Conservation (phyloP, 352 stramenopile species). For the Phytophthora cryptogea region DNA sequence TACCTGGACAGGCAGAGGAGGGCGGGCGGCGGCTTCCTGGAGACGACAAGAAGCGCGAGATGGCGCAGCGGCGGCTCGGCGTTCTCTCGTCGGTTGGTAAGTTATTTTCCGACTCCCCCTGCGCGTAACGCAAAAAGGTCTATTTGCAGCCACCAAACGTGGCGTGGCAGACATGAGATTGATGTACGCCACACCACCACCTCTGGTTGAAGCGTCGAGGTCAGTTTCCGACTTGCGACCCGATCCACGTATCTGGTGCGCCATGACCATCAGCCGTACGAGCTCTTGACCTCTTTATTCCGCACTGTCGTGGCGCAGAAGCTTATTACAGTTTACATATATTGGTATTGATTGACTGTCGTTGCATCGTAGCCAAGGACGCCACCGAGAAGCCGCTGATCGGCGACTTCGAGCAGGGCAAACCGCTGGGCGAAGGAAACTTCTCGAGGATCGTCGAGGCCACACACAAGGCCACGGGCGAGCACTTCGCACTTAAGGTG, state of each 20-base stretch:
- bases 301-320: too few species aligned
- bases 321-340: neutral
- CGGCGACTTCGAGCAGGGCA: constrained; percentile 70
- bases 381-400: constrained; percentile 71
- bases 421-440: constrained; percentile 89
- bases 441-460: constrained; percentile 94
- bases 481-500: constrained; percentile 97
- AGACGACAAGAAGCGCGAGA: constrained; percentile 21
- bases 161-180: constrained; percentile 7
- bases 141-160: constrained; percentile 22
- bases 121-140: constrained; percentile 36
- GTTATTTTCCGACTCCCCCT: constrained; percentile 40
- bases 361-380: constrained; percentile 66
- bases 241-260: too few species aligned
- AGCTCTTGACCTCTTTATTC: too few species aligned
- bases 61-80: constrained; percentile 24
- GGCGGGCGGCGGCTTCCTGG: constrained; percentile 21
- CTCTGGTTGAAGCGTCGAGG: constrained; percentile 19
- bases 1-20: constrained; percentile 26
- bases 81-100: constrained; percentile 41
- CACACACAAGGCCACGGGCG: constrained; percentile 88
- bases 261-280: constrained; percentile 31
- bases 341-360: neutral
- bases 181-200: neutral
- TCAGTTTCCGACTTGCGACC: constrained; percentile 13